phyloP scores from a whole-genome alignment of 78 protist genomes.

The Dictyostelium purpureum region DNA sequence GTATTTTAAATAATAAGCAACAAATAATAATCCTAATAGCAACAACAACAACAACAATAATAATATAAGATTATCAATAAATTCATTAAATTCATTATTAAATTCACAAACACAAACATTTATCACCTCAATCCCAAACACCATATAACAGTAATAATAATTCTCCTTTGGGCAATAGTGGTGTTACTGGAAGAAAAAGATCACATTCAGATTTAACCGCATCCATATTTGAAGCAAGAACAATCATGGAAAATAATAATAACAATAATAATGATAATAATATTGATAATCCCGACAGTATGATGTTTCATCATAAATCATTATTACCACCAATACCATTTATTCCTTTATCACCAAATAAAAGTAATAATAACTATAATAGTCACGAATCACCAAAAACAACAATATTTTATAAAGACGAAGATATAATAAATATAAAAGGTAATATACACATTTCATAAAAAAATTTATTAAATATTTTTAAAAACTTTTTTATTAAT shows the following conservation, averaged over 20 bases:
- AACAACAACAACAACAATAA: background rate
- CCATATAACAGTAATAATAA: background rate
- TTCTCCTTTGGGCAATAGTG: background rate
- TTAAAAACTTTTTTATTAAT: background rate
- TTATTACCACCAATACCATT: constrained; percentile 44
- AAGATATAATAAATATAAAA: too few relatives aligned
- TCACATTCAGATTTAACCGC: constrained; percentile 11
- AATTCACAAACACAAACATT: too few relatives aligned
- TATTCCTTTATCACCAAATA: constrained; percentile 58
- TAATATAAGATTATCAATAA: too few relatives aligned
- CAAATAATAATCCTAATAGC: background rate
- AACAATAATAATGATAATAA: background rate
- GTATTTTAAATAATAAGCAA: too few relatives aligned
- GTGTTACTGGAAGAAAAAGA: constrained; percentile 11
- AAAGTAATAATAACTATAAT: background rate
- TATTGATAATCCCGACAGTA: background rate
- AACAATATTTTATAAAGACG: too few relatives aligned
- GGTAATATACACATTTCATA: too few relatives aligned
- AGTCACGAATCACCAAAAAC: too few relatives aligned
- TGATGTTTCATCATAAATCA: background rate
- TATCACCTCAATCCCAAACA: too few relatives aligned
- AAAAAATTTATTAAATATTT: too few relatives aligned
- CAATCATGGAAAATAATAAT: background rate
- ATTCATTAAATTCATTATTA: too few relatives aligned
- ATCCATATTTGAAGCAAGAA: background rate